These are phyloP conservation scores for Lachancea kluyveri DNA, from an alignment of 805 yeast species.

Conservation along the genomic window DNA sequence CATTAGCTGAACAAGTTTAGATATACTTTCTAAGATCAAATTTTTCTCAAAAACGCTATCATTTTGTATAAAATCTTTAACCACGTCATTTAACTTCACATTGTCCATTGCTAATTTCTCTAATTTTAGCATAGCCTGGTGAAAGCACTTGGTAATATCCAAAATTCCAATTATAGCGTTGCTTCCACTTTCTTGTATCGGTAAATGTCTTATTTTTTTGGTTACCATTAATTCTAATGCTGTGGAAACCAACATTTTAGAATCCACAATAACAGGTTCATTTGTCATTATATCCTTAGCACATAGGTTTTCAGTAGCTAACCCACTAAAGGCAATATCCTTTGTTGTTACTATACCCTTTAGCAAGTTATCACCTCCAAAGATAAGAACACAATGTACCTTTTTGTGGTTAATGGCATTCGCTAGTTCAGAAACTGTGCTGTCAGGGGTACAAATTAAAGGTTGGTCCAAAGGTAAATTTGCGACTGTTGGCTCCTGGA, in stretches of 20 bases:
- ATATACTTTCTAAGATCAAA: slow-evolving; percentile 30
- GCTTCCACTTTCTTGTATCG: slow-evolving; percentile 33
- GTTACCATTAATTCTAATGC: slow-evolving; percentile 39
- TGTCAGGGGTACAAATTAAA: slow-evolving; percentile 31
- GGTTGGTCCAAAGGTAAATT: slow-evolving; percentile 32
- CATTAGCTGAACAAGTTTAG: slow-evolving; percentile 33
- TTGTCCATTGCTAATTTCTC: slow-evolving; percentile 38
- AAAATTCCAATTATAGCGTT: slow-evolving; percentile 36
- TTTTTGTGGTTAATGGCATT: slow-evolving; percentile 34
- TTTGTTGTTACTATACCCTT: slow-evolving; percentile 41
- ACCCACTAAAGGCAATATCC: slow-evolving; percentile 40
- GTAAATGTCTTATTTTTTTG: slow-evolving; percentile 38
- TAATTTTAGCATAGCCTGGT: slow-evolving; percentile 39
- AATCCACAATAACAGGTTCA: slow-evolving; percentile 32
- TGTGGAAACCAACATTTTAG: slow-evolving; percentile 35
- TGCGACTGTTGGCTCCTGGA: slow-evolving; percentile 3
- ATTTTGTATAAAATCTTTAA: slow-evolving; percentile 28
- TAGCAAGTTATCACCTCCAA: slow-evolving; percentile 22
- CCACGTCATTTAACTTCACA: slow-evolving; percentile 24
- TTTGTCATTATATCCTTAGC: slow-evolving; percentile 37
- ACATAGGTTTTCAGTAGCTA: slow-evolving; percentile 25
- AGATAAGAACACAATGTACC: slow-evolving; percentile 38
- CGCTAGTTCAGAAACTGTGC: slow-evolving; percentile 31
- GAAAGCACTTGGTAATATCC: slow-evolving; percentile 42
- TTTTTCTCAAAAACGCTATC: slow-evolving; percentile 22